Base-by-base conservation (phyloP, 495 filamentous ascomycete species). In the Podospora appendiculata region DNA sequence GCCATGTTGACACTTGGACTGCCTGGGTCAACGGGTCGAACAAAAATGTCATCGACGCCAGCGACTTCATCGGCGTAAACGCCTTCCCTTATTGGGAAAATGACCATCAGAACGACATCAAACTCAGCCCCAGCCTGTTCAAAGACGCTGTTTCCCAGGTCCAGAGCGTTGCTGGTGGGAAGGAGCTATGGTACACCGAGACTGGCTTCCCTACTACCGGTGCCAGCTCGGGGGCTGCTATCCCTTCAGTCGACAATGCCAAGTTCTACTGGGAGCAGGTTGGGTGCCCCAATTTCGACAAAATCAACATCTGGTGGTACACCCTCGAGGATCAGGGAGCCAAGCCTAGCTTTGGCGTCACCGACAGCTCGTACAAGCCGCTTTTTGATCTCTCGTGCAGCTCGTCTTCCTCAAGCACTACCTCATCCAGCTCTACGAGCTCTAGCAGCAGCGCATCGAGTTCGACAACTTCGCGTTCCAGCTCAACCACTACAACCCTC, bases 1-100 rank as follows among this genome's bases (percentile, higher is more conserved):
- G 91, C 41, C 89, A 95, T 69, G 90, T 94, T 63, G 90, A 96
- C 68, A 95, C 90, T 51, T 96, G 91, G 90, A 89, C 85, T 42
- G 82, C 83, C 52, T 94, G 85, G 83, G 83, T 84, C 61, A 86
- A 94, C 67, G 64, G 72, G 46, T 77, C 81, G 62, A 94, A 90
- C 77, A 61, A 75, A 18, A 79, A 76, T 12, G 88, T 92, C 47
- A 80, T 87, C 56, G 67, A 79, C n/a, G 78, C 77, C 14, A 70
- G 71, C 55, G 89, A 95, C 76, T 94, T 79, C 70, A 60, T 93
- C 48, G 88, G 88, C 47, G 80, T 92, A 70, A 84, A 92, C 57
- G 82, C 79, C 39, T 87, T 84, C 66, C 83, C 84, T 39, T 88
- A 79, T 76, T 92, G 84, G 75, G 78, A 94, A 73, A 78, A 76